Conservation (phyloP, 192 early-diverging fungal genomes). For the Diversispora eburnea region DNA sequence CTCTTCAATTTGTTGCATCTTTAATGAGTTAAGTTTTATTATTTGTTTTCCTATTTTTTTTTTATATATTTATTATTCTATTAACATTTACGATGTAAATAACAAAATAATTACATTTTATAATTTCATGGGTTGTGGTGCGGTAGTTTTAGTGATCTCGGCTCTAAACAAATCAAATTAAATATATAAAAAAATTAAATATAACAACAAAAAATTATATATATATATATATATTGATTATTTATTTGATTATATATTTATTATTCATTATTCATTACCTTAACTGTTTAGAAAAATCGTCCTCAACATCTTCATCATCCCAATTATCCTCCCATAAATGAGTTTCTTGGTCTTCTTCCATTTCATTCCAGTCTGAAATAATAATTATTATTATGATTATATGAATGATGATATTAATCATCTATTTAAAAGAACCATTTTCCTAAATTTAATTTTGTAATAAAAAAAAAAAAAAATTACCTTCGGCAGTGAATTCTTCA, state of each 20-base stretch:
- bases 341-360: slow-evolving; percentile 73
- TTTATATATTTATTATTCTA: not conserved
- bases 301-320: slow-evolving; percentile 88
- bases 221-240: not conserved
- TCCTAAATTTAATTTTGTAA: too few species aligned
- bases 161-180: not conserved
- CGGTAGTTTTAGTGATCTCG: slow-evolving; percentile 18
- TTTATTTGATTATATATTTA: not conserved
- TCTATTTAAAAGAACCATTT: too few species aligned
- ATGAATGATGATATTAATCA: too few species aligned
- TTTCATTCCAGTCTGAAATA: slow-evolving; percentile 73
- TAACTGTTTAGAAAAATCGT: slow-evolving; percentile 90
- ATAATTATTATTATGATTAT: not conserved
- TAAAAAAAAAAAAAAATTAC: slow-evolving; percentile 36
- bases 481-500: slow-evolving; percentile 86
- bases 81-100: not conserved
- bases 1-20: too few species aligned
- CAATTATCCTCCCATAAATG: slow-evolving; percentile 84
- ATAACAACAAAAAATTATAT: not conserved
- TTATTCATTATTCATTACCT: slow-evolving; percentile 30
- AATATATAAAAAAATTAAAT: not conserved
- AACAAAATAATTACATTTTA: not conserved
- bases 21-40: too few species aligned
- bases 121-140: slow-evolving; percentile 25
- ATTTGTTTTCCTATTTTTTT: too few species aligned